These are phyloP conservation scores for Lasiosphaeria hispida DNA, from an alignment of 495 filamentous ascomycete species.

Conservation along the genomic window DNA sequence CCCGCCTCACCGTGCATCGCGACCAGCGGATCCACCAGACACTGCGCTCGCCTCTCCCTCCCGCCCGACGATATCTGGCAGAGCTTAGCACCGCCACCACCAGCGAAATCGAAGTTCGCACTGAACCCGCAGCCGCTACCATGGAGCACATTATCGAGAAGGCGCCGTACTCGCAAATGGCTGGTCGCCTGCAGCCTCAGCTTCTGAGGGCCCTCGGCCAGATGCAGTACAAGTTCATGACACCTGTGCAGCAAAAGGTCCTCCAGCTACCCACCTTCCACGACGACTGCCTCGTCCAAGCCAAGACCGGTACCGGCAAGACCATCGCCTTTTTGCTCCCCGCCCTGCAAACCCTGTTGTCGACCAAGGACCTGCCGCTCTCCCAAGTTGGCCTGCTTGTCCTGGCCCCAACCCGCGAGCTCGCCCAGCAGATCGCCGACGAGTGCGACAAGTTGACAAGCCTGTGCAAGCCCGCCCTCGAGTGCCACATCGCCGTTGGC, in stretches of 20 bases:
- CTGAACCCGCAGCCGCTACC: too few species aligned
- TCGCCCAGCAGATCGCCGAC: conserved; percentile 86
- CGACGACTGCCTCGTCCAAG: conserved; percentile 70
- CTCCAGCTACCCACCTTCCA: conserved; percentile 66
- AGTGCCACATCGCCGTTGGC: conserved; percentile 96
- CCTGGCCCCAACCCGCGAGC: conserved; percentile 85
- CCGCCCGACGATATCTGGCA: too few species aligned
- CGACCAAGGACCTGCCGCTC: conserved; percentile 45
- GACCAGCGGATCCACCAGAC: too few species aligned
- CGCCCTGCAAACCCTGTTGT: conserved; percentile 59
- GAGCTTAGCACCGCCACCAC: too few species aligned
- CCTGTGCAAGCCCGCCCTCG: conserved; percentile 63
- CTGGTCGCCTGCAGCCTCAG: conserved; percentile 38
- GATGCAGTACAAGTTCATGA: conserved; percentile 75
- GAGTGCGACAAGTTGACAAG: conserved; percentile 66
- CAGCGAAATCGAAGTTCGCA: too few species aligned
- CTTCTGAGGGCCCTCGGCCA: conserved; percentile 62
- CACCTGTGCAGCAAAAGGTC: conserved; percentile 75
- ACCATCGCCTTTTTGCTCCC: conserved; percentile 89
- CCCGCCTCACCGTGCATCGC: too few species aligned
- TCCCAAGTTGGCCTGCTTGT: conserved; percentile 62
- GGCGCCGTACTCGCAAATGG: conserved; percentile 13
- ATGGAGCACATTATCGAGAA: too few species aligned
- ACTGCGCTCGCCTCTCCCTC: too few species aligned
- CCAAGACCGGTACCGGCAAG: conserved; percentile 91